Base-by-base conservation (phyloP, 768 basidiomycete species). In the Boletus rubescentipes region DNA sequence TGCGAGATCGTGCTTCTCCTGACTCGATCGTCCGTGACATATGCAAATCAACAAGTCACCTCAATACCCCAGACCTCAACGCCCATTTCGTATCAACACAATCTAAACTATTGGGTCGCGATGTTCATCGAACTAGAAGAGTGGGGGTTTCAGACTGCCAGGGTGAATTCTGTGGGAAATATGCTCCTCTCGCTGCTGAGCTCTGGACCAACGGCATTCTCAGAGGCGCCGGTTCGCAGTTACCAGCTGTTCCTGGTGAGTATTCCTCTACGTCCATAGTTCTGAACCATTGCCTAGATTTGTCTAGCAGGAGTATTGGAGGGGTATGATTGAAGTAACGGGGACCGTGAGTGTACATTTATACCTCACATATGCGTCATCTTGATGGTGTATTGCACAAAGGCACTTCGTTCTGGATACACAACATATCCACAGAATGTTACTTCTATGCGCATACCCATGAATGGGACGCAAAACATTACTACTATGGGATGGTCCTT, bases 161-260 rank as follows among this genome's bases (percentile, higher is more conserved):
- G 38, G 26, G 20, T 41, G 37, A 52, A 55, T 12, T 35, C 49
- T 2, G 32, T 55, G 15, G 54, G 54, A n/a, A 41, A 55, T 36
- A 30, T 46, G 43, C 23, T 55, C 2, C 9, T 35, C 7, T 52
- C 54, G 26, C 6, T 55, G 9, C 11, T 34, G 23, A 8, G 9
- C 15, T 34, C 43, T 26, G 48, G 41, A 3, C 14, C 47, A 5
- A 4, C 45, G 2, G 1, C 5, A 8, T 42, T 42, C 16, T 34
- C 46, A 9, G 40, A 42, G 10, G 9, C 39, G 3, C 39, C 53
- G 6, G 32, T 36, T 10, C 53, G 23, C 7, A 36, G 39, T 36
- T 36, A 36, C 16, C 53, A 54, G 12, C 3, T 31, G 7, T 49
- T 42, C n/a, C n/a, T 51, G 36, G 53, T 51, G 31, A 29, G 46